Evolutionary conservation across 495 filamentous ascomycete genomes (phyloP).

Genomic region (Aspergillus carlsbadensis): DNA sequence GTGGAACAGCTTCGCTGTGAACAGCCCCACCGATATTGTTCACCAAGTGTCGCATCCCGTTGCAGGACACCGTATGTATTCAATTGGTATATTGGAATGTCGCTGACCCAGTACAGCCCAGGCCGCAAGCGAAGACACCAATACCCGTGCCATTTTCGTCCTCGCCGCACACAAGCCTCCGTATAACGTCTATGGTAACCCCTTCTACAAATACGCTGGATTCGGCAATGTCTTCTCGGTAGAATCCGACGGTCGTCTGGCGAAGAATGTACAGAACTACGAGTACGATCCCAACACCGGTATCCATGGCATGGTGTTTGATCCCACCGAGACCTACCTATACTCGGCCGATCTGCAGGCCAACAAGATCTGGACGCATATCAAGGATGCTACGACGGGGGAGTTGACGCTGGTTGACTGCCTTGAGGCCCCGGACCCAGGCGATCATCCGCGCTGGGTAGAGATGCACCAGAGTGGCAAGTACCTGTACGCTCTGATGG

Average conservation of each 20-base stretch:
- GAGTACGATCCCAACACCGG: slow-evolving; percentile 70
- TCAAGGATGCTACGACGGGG: slow-evolving; percentile 62
- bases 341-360: slow-evolving; percentile 82
- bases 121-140: slow-evolving; percentile 65
- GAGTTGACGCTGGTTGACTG: slow-evolving; percentile 65
- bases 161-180: slow-evolving; percentile 73
- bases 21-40: slow-evolving; percentile 73
- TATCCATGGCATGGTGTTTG: slow-evolving; percentile 88
- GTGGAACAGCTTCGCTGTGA: slow-evolving; percentile 77
- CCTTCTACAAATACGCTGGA: slow-evolving; percentile 82
- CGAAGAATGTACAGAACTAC: slow-evolving; percentile 75
- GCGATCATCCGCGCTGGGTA: slow-evolving; percentile 82
- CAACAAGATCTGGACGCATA: slow-evolving; percentile 85
- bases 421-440: slow-evolving; percentile 64
- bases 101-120: slow-evolving; percentile 46
- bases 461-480: slow-evolving; percentile 72
- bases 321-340: slow-evolving; percentile 77
- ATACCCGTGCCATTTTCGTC: slow-evolving; percentile 83
- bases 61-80: slow-evolving; percentile 55
- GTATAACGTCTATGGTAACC: slow-evolving; percentile 79
- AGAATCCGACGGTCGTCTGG: slow-evolving; percentile 57
- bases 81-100: not conserved
- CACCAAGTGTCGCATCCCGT: slow-evolving; percentile 74
- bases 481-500: slow-evolving; percentile 83
- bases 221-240: slow-evolving; percentile 77